Conservation (phyloP, 106 monocot genomes). For the Cymbidium sinense region DNA sequence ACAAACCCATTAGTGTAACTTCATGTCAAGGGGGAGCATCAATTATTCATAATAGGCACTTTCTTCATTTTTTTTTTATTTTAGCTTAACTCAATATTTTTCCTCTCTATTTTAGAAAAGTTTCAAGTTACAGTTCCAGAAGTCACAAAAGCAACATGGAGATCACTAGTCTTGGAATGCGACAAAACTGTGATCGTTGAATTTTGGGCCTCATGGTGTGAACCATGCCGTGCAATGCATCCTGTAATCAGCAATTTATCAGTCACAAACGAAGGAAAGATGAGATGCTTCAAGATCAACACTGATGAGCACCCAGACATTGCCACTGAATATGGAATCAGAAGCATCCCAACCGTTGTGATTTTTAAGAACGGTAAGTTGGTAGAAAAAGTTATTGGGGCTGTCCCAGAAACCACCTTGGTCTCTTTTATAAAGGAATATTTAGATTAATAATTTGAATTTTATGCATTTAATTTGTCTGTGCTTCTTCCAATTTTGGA, state of each 20-base stretch:
- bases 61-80: neutral
- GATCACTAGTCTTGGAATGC: conserved; percentile 1
- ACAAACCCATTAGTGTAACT: too few species aligned
- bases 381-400: conserved; percentile 35
- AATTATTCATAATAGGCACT: too few species aligned
- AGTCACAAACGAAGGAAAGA: conserved; percentile 17
- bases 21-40: too few species aligned
- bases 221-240: conserved; percentile 27
- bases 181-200: conserved; percentile 23
- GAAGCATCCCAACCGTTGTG: conserved; percentile 41
- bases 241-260: conserved; percentile 29
- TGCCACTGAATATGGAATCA: conserved; percentile 24
- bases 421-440: conserved; percentile 16
- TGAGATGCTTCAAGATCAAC: conserved; percentile 30
- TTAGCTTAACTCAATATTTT: neutral
- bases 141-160: conserved; percentile 1
- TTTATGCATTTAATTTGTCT: neutral
- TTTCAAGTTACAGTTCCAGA: conserved; percentile 2
- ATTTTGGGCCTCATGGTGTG: conserved; percentile 50
- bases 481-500: neutral
- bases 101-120: neutral
- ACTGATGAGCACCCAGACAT: conserved; percentile 34
- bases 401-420: conserved; percentile 31
- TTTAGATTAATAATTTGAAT: conserved; percentile 9
- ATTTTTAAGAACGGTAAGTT: conserved; percentile 31